Conservation (phyloP, 1,284 basidiomycete genomes). For the Athelia psychrophila region DNA sequence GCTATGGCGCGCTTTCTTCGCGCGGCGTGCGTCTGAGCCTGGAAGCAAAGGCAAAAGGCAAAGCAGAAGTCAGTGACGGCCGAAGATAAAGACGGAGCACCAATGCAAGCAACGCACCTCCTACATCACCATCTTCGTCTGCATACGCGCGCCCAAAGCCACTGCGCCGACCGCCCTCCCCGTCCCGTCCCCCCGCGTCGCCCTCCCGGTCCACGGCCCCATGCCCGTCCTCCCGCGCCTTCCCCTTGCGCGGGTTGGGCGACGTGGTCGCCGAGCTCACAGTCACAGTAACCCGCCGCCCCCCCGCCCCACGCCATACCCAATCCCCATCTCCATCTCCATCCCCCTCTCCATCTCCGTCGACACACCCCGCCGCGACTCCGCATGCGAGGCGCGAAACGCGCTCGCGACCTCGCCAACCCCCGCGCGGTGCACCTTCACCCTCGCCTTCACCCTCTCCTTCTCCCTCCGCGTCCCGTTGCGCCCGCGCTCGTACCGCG, state of each 20-base stretch:
- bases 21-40: background rate
- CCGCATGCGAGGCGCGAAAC: background rate
- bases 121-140: no score
- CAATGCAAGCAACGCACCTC: no score
- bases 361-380: no score
- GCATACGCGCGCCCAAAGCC: no score
- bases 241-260: conserved; percentile 7
- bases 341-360: no score
- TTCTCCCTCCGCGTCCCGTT: background rate
- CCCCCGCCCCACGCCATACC: background rate
- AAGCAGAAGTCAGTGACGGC: no score
- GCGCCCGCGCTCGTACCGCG: no score
- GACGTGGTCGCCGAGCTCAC: conserved; percentile 1
- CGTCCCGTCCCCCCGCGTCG: background rate
- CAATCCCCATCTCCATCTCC: no score
- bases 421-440: background rate
- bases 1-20: background rate
- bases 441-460: background rate
- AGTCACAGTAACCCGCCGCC: background rate
- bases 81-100: no score
- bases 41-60: background rate
- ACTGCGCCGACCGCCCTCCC: no score
- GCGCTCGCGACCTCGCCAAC: background rate
- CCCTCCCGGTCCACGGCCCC: background rate
- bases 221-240: conserved; percentile 19